These are phyloP conservation scores for Elsinoe fawcettii DNA, from an alignment of 2,329 filamentous ascomycete genomes.

Conservation along the genomic window DNA sequence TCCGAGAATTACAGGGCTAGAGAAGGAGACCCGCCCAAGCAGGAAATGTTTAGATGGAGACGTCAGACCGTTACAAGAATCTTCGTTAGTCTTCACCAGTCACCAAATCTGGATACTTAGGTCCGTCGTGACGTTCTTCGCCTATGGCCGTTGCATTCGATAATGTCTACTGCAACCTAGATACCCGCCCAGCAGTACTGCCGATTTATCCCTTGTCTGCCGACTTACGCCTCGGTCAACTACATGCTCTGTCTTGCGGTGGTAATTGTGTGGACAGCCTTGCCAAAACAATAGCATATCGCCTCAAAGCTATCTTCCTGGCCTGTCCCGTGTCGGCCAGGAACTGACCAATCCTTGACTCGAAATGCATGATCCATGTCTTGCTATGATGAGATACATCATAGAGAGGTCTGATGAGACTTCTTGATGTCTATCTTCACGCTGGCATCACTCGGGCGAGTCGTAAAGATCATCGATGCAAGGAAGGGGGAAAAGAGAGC, in stretches of 20 bases:
- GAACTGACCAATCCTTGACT: no score
- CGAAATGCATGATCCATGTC: no score
- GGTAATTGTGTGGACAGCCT: no score
- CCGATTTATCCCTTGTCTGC: not conserved
- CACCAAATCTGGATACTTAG: slow-evolving; percentile 1
- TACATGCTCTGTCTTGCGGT: not conserved
- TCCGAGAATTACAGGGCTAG: not conserved
- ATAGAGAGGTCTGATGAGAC: no score
- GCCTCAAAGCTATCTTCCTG: not conserved
- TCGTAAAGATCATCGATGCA: no score
- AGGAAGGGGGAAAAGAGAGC: no score
- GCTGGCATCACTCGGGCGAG: no score
- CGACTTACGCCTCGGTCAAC: not conserved
- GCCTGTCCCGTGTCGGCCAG: no score
- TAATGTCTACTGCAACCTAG: slow-evolving; percentile 8
- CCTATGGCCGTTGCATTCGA: slow-evolving; percentile 1
- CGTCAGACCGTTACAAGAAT: slow-evolving; percentile 3
- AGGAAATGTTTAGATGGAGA: no score
- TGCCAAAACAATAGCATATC: no score
- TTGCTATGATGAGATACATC: no score
- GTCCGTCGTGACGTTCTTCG: slow-evolving; percentile 1
- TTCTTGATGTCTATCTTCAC: no score
- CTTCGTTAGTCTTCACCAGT: not conserved
- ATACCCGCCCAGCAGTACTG: not conserved
- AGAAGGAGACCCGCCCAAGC: not conserved